Evolutionary conservation across 2,329 filamentous ascomycete species (phyloP).

Genomic region (Nannizzia gypsea): DNA sequence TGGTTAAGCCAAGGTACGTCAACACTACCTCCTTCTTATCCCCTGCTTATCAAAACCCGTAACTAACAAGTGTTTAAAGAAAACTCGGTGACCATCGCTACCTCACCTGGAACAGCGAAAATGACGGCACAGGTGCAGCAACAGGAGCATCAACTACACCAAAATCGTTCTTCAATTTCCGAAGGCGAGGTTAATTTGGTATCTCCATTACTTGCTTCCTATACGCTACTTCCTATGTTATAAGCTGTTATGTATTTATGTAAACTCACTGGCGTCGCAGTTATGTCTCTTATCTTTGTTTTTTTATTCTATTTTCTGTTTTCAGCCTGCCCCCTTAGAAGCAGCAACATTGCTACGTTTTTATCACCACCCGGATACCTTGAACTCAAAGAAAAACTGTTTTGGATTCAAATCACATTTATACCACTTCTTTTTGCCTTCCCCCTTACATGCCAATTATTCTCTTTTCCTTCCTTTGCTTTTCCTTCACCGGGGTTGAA

Average conservation of each 20-base stretch:
- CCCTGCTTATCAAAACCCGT: conserved; percentile 3
- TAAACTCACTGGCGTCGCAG: not conserved
- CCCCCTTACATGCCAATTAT: not conserved
- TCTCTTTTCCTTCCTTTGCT: not conserved
- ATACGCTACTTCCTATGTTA: not conserved
- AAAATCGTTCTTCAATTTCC: conserved; percentile 8
- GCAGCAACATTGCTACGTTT: not conserved
- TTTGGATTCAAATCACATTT: not conserved
- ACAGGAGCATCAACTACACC: conserved; percentile 39
- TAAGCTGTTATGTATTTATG: conserved; percentile 2
- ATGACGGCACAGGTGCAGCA: conserved; percentile 40
- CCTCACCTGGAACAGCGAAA: conserved; percentile 81
- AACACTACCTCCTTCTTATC: not conserved
- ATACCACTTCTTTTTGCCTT: not conserved
- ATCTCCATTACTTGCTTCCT: not conserved
- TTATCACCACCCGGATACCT: not conserved
- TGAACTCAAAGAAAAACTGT: not conserved
- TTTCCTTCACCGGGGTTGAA: not conserved
- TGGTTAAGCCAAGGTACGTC: conserved; percentile 74
- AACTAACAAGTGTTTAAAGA: conserved; percentile 35
- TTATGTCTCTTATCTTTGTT: not conserved
- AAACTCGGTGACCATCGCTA: conserved; percentile 98
- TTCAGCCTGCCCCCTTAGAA: not conserved
- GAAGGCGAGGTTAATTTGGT: conserved; percentile 3
- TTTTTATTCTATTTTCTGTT: not conserved